Conservation (phyloP, 148 eudicot species). For the Arbutus unedo region DNA sequence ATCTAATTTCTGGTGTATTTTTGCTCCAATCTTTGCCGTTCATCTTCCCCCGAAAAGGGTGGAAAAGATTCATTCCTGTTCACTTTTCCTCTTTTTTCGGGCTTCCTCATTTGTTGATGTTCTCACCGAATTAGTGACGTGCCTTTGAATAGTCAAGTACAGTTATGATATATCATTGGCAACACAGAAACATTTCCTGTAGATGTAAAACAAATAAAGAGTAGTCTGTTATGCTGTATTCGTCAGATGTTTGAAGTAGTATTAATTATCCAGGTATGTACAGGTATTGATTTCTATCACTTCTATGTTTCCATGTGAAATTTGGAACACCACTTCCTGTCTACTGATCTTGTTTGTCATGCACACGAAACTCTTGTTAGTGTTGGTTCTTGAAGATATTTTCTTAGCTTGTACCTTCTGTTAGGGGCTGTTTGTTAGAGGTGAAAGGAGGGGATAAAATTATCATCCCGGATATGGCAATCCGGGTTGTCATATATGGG, state of each 20-base stretch:
- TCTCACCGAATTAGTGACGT: background rate
- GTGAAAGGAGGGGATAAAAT: no score
- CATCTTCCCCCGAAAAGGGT: background rate
- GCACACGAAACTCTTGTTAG: background rate
- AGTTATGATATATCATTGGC: background rate
- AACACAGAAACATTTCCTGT: background rate
- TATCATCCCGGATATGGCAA: no score
- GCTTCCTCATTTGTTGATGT: background rate
- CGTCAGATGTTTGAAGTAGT: background rate
- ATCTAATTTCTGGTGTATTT: background rate
- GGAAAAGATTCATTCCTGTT: background rate
- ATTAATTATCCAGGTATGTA: background rate
- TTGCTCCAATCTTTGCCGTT: background rate
- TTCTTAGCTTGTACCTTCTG: background rate
- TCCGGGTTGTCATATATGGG: no score
- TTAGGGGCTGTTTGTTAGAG: background rate
- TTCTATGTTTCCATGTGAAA: background rate
- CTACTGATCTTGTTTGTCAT: conserved; percentile 1
- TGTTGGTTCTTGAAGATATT: conserved; percentile 6
- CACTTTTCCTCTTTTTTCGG: background rate
- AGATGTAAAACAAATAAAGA: background rate
- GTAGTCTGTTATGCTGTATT: background rate
- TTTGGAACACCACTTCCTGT: background rate
- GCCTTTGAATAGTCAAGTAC: background rate
- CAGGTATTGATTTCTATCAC: background rate